phyloP scores from a whole-genome alignment of 2,329 filamentous ascomycete genomes.

The Colletotrichum graminicola region DNA sequence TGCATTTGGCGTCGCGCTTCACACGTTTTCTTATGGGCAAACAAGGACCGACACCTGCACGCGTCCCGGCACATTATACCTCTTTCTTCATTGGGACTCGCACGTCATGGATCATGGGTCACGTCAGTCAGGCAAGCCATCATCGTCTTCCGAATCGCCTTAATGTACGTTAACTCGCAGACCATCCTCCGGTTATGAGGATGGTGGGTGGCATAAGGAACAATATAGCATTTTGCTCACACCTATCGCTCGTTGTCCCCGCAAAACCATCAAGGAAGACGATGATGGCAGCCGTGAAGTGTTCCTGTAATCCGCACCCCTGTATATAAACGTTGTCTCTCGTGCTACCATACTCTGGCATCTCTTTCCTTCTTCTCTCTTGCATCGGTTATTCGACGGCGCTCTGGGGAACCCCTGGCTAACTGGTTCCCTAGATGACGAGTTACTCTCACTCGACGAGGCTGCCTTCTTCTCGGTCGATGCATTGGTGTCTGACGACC shows the following conservation, averaged over 20 bases:
- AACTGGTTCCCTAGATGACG: slow-evolving; percentile 69
- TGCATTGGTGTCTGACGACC: slow-evolving; percentile 75
- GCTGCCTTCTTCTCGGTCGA: slow-evolving; percentile 73
- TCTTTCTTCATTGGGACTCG: slow-evolving; percentile 41
- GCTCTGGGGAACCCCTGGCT: slow-evolving; percentile 51
- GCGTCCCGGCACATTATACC: slow-evolving; percentile 45
- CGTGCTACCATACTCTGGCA: slow-evolving; percentile 42
- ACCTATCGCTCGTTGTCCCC: slow-evolving; percentile 45
- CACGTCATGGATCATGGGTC: slow-evolving; percentile 55
- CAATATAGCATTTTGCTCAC: slow-evolving; percentile 63
- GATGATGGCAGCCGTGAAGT: slow-evolving; percentile 72
- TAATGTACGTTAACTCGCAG: slow-evolving; percentile 75
- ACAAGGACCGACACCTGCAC: slow-evolving; percentile 41
- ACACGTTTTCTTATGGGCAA: slow-evolving; percentile 42
- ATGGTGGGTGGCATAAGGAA: slow-evolving; percentile 53
- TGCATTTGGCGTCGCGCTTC: slow-evolving; percentile 42
- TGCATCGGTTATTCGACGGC: slow-evolving; percentile 29
- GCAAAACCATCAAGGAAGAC: slow-evolving; percentile 62
- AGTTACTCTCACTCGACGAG: slow-evolving; percentile 71
- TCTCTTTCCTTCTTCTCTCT: slow-evolving; percentile 44
- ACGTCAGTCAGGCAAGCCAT: slow-evolving; percentile 72
- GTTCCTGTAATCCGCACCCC: slow-evolving; percentile 51
- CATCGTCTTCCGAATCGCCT: slow-evolving; percentile 73
- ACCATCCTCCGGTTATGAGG: slow-evolving; percentile 47
- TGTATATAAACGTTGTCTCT: slow-evolving; percentile 59